Base-by-base conservation (phyloP, 2,329 filamentous ascomycete genomes). In the Simplicillium aogashimaense region DNA sequence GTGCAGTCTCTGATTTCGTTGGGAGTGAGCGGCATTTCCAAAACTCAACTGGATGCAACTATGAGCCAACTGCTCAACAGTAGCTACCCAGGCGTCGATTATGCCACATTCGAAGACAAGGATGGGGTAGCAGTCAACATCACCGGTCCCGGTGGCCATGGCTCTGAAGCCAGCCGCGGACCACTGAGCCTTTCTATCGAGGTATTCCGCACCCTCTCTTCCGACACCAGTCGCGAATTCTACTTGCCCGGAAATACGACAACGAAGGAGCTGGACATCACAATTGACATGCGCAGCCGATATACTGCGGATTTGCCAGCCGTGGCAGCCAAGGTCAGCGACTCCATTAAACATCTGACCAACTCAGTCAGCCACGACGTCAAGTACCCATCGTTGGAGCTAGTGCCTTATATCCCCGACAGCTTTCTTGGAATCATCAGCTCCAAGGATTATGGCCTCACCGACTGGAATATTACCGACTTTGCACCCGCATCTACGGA, bases 401-500 rank as follows among this genome's bases (percentile, higher is more conserved):
- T 47, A 4, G 34, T 34, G 1, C 42, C 46, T 0, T 45, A 38
- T 29, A 20, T 46, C n/a, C 40, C 42, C 17, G 25, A 47, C 14
- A 9, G 30, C 3, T 44, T 48, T 13, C 11, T 47, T n/a, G 18
- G 16, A 7, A 33, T 47, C 13, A 36, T 43, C 5, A 20, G 28
- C 9, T 35, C 35, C 8, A 11, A 36, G 11, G 39, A 39, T 16
- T 48, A 47, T 17, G 38, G 32, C 31, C 18, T 48, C 30, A 34
- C 17, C 6, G 39, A 41, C 29, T 47, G 39, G 20, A 28, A 17
- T 14, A 20, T 36, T 13, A 45, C 29, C 17, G 42, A 43, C 14
- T 42, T 48, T 28, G 46, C 46, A 2, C 44, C 46, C 14, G 45
- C 46, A 18, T 48, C 46, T 0, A 40, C 40, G 0, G 46, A 48